Conservation (phyloP, 306 rosid species). For the Vachellia pachyceras region DNA sequence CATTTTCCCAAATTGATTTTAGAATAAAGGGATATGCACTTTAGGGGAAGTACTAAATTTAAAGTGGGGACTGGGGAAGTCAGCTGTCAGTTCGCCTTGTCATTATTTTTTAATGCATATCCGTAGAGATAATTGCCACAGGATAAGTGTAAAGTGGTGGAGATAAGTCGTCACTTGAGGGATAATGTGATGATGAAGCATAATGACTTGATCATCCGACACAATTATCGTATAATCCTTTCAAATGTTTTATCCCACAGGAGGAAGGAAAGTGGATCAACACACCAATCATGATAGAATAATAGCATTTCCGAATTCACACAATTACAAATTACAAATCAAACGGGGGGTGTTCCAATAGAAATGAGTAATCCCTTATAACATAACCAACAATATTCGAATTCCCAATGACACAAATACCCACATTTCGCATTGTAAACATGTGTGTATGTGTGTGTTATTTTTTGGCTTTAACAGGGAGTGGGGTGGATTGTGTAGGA, state of each 20-base stretch:
- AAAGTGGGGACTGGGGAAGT: neutral
- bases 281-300: neutral
- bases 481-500: neutral
- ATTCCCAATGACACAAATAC: too few species aligned
- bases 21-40: too few species aligned
- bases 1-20: too few species aligned
- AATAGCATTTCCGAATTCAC: neutral
- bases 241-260: neutral
- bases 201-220: neutral
- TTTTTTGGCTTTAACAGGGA: neutral
- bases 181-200: neutral
- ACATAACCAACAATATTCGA: too few species aligned
- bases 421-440: too few species aligned
- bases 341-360: too few species aligned
- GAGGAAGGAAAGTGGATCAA: neutral
- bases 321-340: neutral
- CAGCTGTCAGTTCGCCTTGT: neutral
- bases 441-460: too few species aligned
- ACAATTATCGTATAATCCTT: neutral
- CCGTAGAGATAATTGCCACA: neutral
- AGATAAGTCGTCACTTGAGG: neutral
- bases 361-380: too few species aligned
- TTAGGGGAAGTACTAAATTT: too few species aligned
- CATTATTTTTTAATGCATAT: neutral
- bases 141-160: neutral